Evolutionary conservation across 192 early-diverging fungal genomes (phyloP), one percentile per base, ranked within the genome.

Genomic region (Gorgonomyces haynaldii): DNA sequence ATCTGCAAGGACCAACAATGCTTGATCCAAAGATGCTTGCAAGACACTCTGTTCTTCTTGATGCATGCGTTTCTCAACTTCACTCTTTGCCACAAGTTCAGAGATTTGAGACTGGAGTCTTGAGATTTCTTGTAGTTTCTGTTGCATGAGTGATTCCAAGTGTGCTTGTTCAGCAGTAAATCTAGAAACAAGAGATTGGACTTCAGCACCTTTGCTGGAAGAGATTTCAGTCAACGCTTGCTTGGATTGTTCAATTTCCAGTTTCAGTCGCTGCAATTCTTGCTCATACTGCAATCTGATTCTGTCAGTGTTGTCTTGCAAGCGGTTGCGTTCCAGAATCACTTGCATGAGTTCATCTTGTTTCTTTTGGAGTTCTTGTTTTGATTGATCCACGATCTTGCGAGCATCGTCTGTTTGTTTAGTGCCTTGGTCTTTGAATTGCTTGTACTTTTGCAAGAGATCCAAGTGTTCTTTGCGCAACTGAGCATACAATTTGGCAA

Each of bases 401-500:
- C 84, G 72, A 0, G 84, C 82, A 59, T 98, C 88, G 19, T 87
- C 85, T 3, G 89, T 60, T 67, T 78, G 54, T 82, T 89, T 54
- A 76, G 83, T 73, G 23, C 58, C 66, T 24, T 56, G 38, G 34
- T 76, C 72, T 56, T 82, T 85, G 2, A 88, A 70, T 2, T 83
- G 66, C 62, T 92, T 95, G 67, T 85, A 91, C 65, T 91, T 90
- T 36, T 76, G 80, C 53, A 96, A 70, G 17, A 98, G 65, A 30
- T 92, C 92, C 42, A 98, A 65, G 58, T 98, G 89, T 54, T 93
- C 89, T 51, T 96, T 90, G 35, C 95, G 80, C 24, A 98, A 67
- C 61, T 94, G 86, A 7, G 92, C 88, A 58, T 98, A 98, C n/a
- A 96, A 70, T 48, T 98, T 98, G 45, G 92, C 92, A 29, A 98